These are phyloP conservation scores for Xylariaceae sp. DNA, from an alignment of 2,329 filamentous ascomycete species.

Conservation along the genomic window DNA sequence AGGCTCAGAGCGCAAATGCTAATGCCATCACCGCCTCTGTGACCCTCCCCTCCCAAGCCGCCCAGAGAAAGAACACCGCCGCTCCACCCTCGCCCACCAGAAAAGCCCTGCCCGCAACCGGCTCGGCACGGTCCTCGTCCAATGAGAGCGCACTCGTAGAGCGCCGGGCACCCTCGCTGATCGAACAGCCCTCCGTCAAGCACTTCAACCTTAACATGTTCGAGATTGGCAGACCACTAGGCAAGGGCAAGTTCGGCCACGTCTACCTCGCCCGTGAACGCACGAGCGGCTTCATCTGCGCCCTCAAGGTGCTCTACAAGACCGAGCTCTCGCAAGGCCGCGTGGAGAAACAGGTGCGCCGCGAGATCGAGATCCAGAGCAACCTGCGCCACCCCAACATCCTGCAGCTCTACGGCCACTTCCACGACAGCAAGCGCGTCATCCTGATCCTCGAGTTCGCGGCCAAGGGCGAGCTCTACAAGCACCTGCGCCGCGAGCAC, in stretches of 20 bases:
- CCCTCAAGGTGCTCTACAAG: slow-evolving; percentile 82
- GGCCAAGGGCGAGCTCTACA: slow-evolving; percentile 81
- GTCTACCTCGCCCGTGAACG: slow-evolving; percentile 82
- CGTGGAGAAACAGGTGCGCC: slow-evolving; percentile 80
- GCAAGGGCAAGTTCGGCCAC: slow-evolving; percentile 82
- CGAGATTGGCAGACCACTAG: slow-evolving; percentile 80
- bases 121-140: slow-evolving; percentile 27
- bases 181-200: slow-evolving; percentile 53
- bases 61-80: slow-evolving; percentile 44
- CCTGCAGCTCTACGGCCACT: slow-evolving; percentile 76
- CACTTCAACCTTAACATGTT: slow-evolving; percentile 90
- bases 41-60: slow-evolving; percentile 61
- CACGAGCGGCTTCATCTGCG: slow-evolving; percentile 74
- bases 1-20: slow-evolving; percentile 67
- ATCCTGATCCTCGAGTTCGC: slow-evolving; percentile 86
- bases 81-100: slow-evolving; percentile 47
- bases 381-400: slow-evolving; percentile 84
- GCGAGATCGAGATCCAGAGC: slow-evolving; percentile 86
- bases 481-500: slow-evolving; percentile 72
- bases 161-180: slow-evolving; percentile 46
- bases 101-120: slow-evolving; percentile 42
- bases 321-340: slow-evolving; percentile 69
- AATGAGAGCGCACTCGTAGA: slow-evolving; percentile 49
- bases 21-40: slow-evolving; percentile 57
- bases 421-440: slow-evolving; percentile 82